Conservation (phyloP, 352 stramenopile species). For the Blastocystis sp. region DNA sequence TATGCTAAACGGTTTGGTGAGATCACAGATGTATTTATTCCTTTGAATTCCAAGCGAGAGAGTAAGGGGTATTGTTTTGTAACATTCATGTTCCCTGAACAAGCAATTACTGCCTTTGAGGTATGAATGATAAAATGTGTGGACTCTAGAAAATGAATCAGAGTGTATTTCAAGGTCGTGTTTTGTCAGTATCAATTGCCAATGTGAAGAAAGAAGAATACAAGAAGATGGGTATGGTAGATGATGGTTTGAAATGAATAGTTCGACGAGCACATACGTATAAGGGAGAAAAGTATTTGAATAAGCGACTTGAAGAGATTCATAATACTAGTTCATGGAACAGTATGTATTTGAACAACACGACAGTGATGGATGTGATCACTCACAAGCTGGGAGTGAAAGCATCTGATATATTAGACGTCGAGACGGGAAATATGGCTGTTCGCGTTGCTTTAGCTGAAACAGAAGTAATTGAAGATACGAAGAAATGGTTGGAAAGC, state of each 20-base stretch:
- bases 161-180: conserved; percentile 85
- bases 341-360: conserved; percentile 81
- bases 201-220: conserved; percentile 70
- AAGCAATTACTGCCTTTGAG: conserved; percentile 78
- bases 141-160: conserved; percentile 73
- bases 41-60: conserved; percentile 84
- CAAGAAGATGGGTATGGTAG: conserved; percentile 61
- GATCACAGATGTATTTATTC: conserved; percentile 86
- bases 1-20: conserved; percentile 79
- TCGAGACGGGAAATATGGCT: conserved; percentile 87
- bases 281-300: conserved; percentile 78
- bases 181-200: conserved; percentile 86
- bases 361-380: conserved; percentile 76
- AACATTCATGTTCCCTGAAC: conserved; percentile 80
- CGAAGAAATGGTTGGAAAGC: conserved; percentile 87
- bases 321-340: conserved; percentile 83
- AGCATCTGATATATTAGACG: conserved; percentile 85
- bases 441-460: conserved; percentile 92
- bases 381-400: conserved; percentile 73
- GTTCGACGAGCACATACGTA: conserved; percentile 42
- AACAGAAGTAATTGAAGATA: conserved; percentile 92
- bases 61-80: conserved; percentile 95
- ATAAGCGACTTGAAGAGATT: conserved; percentile 72
- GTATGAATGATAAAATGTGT: background rate
- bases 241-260: background rate